Evolutionary conservation across 1,284 basidiomycete species (phyloP).

Genomic region (Pseudomicrostroma phylloplanum): DNA sequence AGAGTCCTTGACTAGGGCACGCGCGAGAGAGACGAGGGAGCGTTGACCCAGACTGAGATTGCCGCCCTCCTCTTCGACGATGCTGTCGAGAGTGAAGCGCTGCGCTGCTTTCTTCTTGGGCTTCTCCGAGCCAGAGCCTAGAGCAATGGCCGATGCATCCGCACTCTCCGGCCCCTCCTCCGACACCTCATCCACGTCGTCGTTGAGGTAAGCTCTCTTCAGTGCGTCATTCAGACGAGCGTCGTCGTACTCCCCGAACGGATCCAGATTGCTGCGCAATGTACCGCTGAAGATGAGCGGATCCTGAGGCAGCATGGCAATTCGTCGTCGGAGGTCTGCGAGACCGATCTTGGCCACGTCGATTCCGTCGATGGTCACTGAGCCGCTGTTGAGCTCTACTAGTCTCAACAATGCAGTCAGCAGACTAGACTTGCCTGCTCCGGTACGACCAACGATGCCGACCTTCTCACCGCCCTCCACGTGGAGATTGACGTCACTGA

Average conservation of each 20-base stretch:
- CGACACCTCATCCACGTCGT: constrained; percentile 2
- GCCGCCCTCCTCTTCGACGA: constrained; percentile 47
- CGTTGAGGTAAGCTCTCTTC: constrained; percentile 46
- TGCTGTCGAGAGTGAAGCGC: constrained; percentile 44
- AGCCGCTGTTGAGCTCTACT: constrained; percentile 62
- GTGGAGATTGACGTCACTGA: constrained; percentile 53
- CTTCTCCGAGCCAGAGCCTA: constrained; percentile 24
- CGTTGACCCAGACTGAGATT: constrained; percentile 51
- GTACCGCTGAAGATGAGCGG: constrained; percentile 51
- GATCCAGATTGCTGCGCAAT: constrained; percentile 52
- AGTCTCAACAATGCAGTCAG: constrained; percentile 67
- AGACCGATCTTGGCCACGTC: constrained; percentile 58
- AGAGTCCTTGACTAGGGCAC: constrained; percentile 53
- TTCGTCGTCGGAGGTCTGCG: constrained; percentile 41
- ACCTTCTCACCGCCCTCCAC: constrained; percentile 56
- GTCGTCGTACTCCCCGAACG: constrained; percentile 49
- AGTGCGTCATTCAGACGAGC: constrained; percentile 48
- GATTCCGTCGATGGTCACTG: constrained; percentile 65
- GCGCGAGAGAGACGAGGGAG: constrained; percentile 49
- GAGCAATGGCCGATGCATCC: constrained; percentile 12
- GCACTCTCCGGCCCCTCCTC: constrained; percentile 11
- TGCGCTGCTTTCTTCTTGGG: constrained; percentile 12
- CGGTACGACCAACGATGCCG: constrained; percentile 56
- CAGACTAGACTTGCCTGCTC: constrained; percentile 66
- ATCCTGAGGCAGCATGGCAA: constrained; percentile 47